phyloP scores from a whole-genome alignment of 345 rosid species.

The Leavenworthia alabamica region DNA sequence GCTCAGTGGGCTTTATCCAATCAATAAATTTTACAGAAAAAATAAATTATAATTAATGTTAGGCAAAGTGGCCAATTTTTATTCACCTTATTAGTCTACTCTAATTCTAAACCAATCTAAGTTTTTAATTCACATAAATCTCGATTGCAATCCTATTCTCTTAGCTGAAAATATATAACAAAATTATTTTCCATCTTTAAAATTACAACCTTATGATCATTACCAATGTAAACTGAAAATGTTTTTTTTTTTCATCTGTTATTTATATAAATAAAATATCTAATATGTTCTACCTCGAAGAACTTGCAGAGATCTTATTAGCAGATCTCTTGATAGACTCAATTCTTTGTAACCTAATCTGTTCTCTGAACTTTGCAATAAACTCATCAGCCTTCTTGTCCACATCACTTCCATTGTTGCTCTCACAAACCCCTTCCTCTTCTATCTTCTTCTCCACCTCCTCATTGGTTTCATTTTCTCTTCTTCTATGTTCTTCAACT shows the following conservation, averaged over 20 bases:
- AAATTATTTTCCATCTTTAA: not conserved
- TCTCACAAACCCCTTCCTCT: constrained; percentile 26
- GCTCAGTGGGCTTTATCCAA: too few species aligned
- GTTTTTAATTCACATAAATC: not conserved
- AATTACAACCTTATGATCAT: constrained; percentile 9
- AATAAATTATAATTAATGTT: too few species aligned
- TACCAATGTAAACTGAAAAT: not conserved
- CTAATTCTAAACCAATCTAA: not conserved
- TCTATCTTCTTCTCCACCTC: constrained; percentile 2
- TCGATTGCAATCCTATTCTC: not conserved
- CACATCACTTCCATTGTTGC: constrained; percentile 60
- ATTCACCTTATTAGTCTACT: too few species aligned
- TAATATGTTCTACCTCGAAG: constrained; percentile 15
- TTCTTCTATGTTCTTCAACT: constrained; percentile 11
- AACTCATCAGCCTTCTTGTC: constrained; percentile 95
- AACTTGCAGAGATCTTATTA: constrained; percentile 17
- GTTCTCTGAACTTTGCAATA: constrained; percentile 98
- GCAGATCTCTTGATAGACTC: constrained; percentile 78
- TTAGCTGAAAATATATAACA: not conserved
- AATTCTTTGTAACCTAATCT: constrained; percentile 92
- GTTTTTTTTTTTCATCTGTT: not conserved
- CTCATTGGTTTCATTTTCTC: not conserved
- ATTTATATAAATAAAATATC: not conserved
- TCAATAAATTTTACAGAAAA: too few species aligned
- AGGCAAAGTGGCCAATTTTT: too few species aligned